Evolutionary conservation across 257 asterid genomes (phyloP), one percentile per base, ranked within the genome.

Genomic region (Solanum appendiculatum): DNA sequence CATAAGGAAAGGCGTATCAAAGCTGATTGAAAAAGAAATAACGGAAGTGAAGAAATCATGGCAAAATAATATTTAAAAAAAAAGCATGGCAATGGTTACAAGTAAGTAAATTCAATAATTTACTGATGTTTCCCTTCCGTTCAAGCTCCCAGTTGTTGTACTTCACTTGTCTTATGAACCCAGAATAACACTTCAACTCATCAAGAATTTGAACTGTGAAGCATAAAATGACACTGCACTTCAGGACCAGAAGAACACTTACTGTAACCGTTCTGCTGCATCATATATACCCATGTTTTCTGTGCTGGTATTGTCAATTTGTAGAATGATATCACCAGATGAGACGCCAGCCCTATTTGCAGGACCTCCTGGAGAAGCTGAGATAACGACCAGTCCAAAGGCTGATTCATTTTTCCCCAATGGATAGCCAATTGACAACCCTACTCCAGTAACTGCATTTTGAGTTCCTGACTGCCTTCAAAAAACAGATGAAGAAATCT

Each of bases 381-480:
- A 95, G 89, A 97, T 87, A 85, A 97, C 96, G 88, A 94, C 94
- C 89, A 97, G 89, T 82, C 98, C 99, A 87, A 98, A 87, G 78
- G 96, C 56, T 37, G 92, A 86, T 88, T 90, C 93, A 84, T 90
- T 97, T 73, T 92, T 94, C 87, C 86, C 93, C 66, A 92, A 91
- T 87, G 97, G 94, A 86, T 97, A 97, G 85, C 98, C 99, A 89
- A 97, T 97, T 69, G 99, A 96, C 80, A 97, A 58, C 84, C 99
- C 99, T 46, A 96, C 99, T 89, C 99, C 99, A 33, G 98, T 97
- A 78, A 97, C 94, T 56, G 93, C 90, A 88, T 86, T 97, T 88
- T 96, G 92, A 80, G 99, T 97, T 88, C 99, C 99, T 23, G 98
- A 95, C 99, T 97, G 98, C 94, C 99, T 96, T 97, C 97, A 94